phyloP scores from a whole-genome alignment of 805 yeast species.

The Starmerella khaoyaiensis region DNA sequence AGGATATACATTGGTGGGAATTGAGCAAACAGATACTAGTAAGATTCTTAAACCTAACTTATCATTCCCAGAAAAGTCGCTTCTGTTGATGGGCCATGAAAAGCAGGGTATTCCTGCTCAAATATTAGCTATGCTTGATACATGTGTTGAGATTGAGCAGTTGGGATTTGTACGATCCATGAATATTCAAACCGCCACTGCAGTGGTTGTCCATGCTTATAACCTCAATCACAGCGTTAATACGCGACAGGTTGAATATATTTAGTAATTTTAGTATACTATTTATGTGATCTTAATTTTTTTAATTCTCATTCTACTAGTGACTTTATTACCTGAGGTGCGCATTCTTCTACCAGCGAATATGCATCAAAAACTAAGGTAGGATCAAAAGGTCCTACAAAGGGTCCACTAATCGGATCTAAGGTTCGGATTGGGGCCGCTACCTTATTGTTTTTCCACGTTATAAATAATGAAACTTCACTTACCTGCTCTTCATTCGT shows the following conservation, averaged over 20 bases:
- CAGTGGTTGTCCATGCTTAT: constrained; percentile 85
- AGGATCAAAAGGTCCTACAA: constrained; percentile 36
- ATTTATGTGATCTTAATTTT: too few relatives aligned
- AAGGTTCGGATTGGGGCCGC: constrained; percentile 62
- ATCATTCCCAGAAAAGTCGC: constrained; percentile 64
- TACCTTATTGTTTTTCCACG: constrained; percentile 56
- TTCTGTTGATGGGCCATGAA: constrained; percentile 73
- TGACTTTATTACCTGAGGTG: constrained; percentile 37
- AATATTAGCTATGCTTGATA: constrained; percentile 63
- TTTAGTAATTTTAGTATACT: background rate
- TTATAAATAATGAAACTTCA: constrained; percentile 66
- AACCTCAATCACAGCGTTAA: constrained; percentile 23
- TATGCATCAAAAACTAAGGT: constrained; percentile 38
- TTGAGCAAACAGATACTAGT: constrained; percentile 90
- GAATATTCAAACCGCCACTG: constrained; percentile 96
- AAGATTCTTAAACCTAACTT: constrained; percentile 50
- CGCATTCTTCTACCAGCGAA: constrained; percentile 46
- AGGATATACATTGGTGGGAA: constrained; percentile 78
- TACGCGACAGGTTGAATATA: background rate
- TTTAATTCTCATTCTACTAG: constrained; percentile 8
- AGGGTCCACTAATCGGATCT: constrained; percentile 39
- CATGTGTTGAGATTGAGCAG: constrained; percentile 84
- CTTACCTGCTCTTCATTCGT: constrained; percentile 78
- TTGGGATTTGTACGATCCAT: constrained; percentile 85
- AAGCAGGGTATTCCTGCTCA: constrained; percentile 87